Evolutionary conservation across 805 yeast genomes (phyloP).

Genomic region (Ogataea neopini): DNA sequence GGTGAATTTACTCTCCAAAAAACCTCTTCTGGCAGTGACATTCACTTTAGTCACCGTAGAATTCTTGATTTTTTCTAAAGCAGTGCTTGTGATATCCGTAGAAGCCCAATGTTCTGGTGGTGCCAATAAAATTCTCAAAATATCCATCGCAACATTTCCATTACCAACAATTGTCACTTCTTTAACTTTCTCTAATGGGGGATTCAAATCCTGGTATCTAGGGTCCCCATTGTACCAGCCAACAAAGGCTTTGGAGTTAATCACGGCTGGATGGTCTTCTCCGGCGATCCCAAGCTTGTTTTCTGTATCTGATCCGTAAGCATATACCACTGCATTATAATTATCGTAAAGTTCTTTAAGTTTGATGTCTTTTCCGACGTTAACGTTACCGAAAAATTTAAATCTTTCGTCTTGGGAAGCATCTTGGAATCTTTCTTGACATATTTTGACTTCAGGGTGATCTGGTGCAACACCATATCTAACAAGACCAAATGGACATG

Average conservation of each 20-base stretch:
- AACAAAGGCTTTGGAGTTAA: slow-evolving; percentile 82
- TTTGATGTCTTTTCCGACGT: slow-evolving; percentile 62
- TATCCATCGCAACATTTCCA: slow-evolving; percentile 94
- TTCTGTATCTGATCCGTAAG: slow-evolving; percentile 78
- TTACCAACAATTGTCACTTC: slow-evolving; percentile 87
- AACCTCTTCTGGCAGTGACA: slow-evolving; percentile 84
- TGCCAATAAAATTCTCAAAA: slow-evolving; percentile 75
- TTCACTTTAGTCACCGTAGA: slow-evolving; percentile 64
- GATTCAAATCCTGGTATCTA: slow-evolving; percentile 46
- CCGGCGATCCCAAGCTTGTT: slow-evolving; percentile 61
- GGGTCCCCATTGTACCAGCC: slow-evolving; percentile 98
- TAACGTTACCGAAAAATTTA: slow-evolving; percentile 69
- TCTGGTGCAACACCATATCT: slow-evolving; percentile 99
- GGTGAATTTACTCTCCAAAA: slow-evolving; percentile 83
- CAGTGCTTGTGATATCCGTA: slow-evolving; percentile 73
- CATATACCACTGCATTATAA: slow-evolving; percentile 74
- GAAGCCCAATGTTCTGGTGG: slow-evolving; percentile 54
- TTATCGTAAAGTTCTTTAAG: slow-evolving; percentile 49
- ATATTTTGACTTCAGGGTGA: slow-evolving; percentile 93
- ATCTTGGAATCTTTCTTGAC: slow-evolving; percentile 72
- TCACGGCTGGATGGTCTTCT: slow-evolving; percentile 60
- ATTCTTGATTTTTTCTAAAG: slow-evolving; percentile 51
- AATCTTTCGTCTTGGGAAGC: slow-evolving; percentile 40
- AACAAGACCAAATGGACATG: slow-evolving; percentile 89
- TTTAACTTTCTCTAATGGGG: slow-evolving; percentile 61